A percentile compares a stretch with the other conserved stretches of the same genome.
These are phyloP conservation scores for Emiliania huxleyi DNA, from an alignment of 78 protist species.

Conservation along the genomic window DNA sequence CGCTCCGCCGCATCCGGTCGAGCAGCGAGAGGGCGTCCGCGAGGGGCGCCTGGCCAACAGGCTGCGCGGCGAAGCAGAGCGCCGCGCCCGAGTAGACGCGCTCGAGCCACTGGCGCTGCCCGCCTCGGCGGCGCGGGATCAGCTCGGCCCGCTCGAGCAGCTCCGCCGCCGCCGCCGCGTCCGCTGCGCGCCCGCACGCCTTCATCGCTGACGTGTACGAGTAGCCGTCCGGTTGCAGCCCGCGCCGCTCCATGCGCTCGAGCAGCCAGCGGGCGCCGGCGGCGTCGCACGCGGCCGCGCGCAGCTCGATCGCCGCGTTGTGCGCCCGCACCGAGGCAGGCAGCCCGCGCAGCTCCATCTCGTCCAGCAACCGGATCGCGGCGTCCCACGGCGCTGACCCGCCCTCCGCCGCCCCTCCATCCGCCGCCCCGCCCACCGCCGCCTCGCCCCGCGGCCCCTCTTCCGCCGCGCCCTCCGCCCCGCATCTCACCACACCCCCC, in stretches of 20 bases:
- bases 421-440: too few species aligned
- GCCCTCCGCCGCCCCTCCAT: too few species aligned
- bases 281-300: background rate
- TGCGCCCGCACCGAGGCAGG: background rate
- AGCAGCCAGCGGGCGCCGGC: background rate
- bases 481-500: too few species aligned
- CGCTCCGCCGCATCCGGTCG: background rate
- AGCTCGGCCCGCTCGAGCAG: background rate
- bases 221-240: background rate
- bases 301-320: background rate
- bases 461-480: too few species aligned
- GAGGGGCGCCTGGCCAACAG: background rate
- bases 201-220: background rate
- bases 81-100: background rate
- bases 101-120: too few species aligned
- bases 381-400: too few species aligned
- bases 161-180: background rate
- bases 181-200: background rate
- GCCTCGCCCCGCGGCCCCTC: too few species aligned
- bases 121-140: too few species aligned
- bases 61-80: background rate
- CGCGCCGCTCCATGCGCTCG: background rate
- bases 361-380: background rate
- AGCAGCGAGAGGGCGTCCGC: background rate
- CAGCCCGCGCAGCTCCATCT: background rate